Evolutionary conservation across 1,284 basidiomycete species (phyloP).

Genomic region (Cystobasidium sp.): DNA sequence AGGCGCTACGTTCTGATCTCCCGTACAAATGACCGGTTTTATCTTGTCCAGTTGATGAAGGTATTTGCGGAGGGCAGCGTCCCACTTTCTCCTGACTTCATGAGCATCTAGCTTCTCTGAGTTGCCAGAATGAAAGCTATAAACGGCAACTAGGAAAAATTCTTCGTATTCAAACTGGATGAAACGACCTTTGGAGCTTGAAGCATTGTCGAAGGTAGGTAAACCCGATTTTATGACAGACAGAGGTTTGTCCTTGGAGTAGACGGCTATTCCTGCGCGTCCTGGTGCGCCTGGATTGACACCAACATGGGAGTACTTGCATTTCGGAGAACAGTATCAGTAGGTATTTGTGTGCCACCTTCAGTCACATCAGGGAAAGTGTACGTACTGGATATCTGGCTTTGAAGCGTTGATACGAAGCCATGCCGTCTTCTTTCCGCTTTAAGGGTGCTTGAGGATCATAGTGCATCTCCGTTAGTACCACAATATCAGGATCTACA

Average conservation of each 20-base stretch:
- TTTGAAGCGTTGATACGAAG: conserved; percentile 25
- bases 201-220: conserved; percentile 16
- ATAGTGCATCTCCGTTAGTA: conserved; percentile 39
- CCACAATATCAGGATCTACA: conserved; percentile 38
- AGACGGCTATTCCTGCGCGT: conserved; percentile 24
- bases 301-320: conserved; percentile 23
- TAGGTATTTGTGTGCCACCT: not conserved
- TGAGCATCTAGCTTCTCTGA: conserved; percentile 22
- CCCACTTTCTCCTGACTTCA: conserved; percentile 11
- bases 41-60: conserved; percentile 18
- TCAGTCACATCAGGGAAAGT: not conserved
- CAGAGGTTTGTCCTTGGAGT: conserved; percentile 21
- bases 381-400: conserved; percentile 12
- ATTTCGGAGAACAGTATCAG: not conserved
- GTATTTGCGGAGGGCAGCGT: conserved; percentile 25
- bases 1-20: conserved; percentile 41
- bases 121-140: conserved; percentile 33
- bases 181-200: conserved; percentile 24
- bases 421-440: conserved; percentile 40
- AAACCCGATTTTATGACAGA: conserved; percentile 23
- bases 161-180: conserved; percentile 17
- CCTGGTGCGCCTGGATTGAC: conserved; percentile 34
- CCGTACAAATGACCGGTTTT: conserved; percentile 31
- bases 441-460: conserved; percentile 34
- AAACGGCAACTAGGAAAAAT: conserved; percentile 34